Conservation (phyloP, 140 eudicot genomes). For the Ambrosia hybrid region DNA sequence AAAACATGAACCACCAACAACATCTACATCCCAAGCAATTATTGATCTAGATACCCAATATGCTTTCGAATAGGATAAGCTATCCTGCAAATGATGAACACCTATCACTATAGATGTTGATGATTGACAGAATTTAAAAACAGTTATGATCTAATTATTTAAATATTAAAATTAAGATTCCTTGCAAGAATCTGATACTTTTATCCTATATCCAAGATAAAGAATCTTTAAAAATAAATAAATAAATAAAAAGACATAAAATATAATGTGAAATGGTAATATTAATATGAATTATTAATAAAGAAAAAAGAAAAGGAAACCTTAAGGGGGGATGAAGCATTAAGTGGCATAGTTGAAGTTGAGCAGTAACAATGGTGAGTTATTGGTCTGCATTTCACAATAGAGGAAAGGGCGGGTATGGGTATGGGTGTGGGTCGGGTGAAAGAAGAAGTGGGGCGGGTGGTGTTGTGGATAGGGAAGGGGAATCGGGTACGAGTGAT, state of each 20-base stretch:
- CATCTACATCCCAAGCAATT: conserved; percentile 81
- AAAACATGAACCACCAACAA: conserved; percentile 55
- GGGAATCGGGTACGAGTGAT: conserved; percentile 14
- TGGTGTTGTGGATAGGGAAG: conserved; percentile 7
- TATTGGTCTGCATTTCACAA: conserved; percentile 22
- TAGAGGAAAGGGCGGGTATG: not conserved
- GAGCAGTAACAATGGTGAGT: conserved; percentile 28
- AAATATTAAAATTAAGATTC: too few relatives aligned
- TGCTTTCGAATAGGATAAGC: conserved; percentile 56
- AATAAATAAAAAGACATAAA: too few relatives aligned
- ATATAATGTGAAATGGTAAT: not conserved
- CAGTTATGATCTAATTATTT: too few relatives aligned
- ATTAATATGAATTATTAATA: too few relatives aligned
- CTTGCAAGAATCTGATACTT: too few relatives aligned
- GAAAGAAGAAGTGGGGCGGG: not conserved
- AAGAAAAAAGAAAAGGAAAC: conserved; percentile 6
- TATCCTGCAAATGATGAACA: conserved; percentile 51
- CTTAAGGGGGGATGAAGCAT: conserved; percentile 32
- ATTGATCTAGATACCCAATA: conserved; percentile 71
- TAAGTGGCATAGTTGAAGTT: conserved; percentile 32
- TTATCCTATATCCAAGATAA: too few relatives aligned
- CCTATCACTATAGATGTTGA: too few relatives aligned
- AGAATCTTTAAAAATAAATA: too few relatives aligned
- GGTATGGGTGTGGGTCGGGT: conserved; percentile 37
- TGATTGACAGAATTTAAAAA: too few relatives aligned